Base-by-base conservation (phyloP, 768 basidiomycete genomes). In the Austroboletus festivus region DNA sequence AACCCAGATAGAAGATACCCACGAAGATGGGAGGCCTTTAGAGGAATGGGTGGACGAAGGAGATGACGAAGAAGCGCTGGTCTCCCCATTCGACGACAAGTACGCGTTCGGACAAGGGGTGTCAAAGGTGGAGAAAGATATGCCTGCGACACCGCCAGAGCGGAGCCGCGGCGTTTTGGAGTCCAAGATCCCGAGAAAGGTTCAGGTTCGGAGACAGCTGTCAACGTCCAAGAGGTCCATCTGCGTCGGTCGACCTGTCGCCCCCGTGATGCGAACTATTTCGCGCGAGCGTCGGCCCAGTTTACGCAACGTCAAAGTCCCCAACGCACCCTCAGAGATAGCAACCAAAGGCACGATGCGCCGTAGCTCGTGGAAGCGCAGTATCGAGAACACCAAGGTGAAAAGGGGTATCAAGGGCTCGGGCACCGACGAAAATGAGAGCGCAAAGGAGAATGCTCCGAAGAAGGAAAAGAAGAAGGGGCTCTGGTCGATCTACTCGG, bases 401-500 rank as follows among this genome's bases (percentile, higher is more conserved):
- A 62, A 38, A 41, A 42, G 47, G 8, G 23, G 51, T 10, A 10
- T 5, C 11, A 62, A 48, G 38, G 46, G n/a, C 21, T 48, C 51
- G 16, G 50, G 43, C 15, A 46, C 53, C 21, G 42, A 20, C 38
- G 59, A 62, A 47, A 60, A 54, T 44, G 43, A 45, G 38, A 38
- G 22, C 23, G 34, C 16, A 15, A 48, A 42, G n/a, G 52, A 43
- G 4, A 12, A 10, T 2, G 5, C 21, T 7, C 59, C 52, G 19
- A 58, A 34, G 41, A 65, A 52, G 46, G 53, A 51, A 30, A 65
- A 50, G 53, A 51, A 52, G 53, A 65, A 57, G 45, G 60, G 60
- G 16, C n/a, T 53, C 8, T 54, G 63, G 60, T 63, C 62, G 0
- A 63, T 63, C 38, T 63, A 63, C 49, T 65, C 63, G 20, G 63